Evolutionary conservation across 495 filamentous ascomycete species (phyloP).

Genomic region (Penicillium manginii): DNA sequence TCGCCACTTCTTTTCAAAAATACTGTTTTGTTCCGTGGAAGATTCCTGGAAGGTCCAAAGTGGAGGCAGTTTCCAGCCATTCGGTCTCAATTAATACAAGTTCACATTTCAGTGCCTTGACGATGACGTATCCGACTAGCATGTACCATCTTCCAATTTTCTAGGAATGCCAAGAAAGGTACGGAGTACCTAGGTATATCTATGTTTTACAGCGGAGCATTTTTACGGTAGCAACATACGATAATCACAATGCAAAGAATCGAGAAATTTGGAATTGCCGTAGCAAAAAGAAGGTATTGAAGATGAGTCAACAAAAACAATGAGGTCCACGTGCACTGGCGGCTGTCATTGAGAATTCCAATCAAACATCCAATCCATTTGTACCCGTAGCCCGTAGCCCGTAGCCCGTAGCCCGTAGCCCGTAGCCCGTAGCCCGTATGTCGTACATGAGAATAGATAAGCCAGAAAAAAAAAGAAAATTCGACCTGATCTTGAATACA

Average conservation of each 20-base stretch:
- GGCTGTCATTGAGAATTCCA: conserved; percentile 11
- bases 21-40: no score
- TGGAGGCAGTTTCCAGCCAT: background rate
- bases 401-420: conserved; percentile 7
- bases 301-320: conserved; percentile 4
- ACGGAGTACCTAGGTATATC: no score
- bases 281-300: conserved; percentile 13
- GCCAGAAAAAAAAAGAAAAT: background rate
- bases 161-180: no score
- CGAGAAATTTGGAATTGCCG: conserved; percentile 4
- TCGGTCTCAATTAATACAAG: background rate
- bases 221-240: no score
- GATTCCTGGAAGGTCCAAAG: no score
- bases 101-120: background rate
- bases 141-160: no score
- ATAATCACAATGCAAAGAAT: background rate
- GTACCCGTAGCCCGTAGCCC: conserved; percentile 9
- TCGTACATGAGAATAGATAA: background rate
- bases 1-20: background rate
- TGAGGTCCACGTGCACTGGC: conserved; percentile 1
- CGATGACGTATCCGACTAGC: background rate
- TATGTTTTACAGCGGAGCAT: no score
- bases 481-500: background rate
- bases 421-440: conserved; percentile 6
- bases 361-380: conserved; percentile 15